Percentiles rank a stretch among this genome's conserved stretches.
Conservation (phyloP, 441 rosid species). For the Hura crepitans region DNA sequence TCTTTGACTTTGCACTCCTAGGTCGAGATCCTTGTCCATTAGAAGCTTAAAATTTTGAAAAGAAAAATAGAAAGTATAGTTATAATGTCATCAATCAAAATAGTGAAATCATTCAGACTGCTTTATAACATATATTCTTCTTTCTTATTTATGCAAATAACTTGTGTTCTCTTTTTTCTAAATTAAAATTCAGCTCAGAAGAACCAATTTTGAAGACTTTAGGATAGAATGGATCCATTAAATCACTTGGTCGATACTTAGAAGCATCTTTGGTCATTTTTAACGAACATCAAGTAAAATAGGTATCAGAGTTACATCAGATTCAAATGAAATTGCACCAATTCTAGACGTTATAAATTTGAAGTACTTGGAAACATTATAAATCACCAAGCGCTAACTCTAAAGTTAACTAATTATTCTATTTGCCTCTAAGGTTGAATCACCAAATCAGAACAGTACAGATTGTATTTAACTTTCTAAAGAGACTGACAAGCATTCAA, state of each 20-base stretch:
- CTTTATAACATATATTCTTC: background rate
- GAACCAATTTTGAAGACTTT: background rate
- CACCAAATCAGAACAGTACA: background rate
- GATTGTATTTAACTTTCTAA: slow-evolving; percentile 6
- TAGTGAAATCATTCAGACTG: background rate
- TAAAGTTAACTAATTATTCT: background rate
- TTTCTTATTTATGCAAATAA: background rate
- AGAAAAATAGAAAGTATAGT: slow-evolving; percentile 13
- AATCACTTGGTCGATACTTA: background rate
- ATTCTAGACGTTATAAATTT: slow-evolving; percentile 1
- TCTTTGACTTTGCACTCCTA: slow-evolving; percentile 43
- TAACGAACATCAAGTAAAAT: slow-evolving; percentile 11
- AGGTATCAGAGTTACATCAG: background rate
- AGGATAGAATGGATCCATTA: slow-evolving; percentile 7
- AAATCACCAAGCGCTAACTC: background rate
- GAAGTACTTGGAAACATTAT: background rate
- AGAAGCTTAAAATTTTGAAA: slow-evolving; percentile 40
- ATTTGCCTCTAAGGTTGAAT: background rate
- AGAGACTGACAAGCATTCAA: slow-evolving; percentile 3
- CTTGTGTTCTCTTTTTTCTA: background rate
- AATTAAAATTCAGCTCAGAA: background rate
- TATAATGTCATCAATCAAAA: background rate
- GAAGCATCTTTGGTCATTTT: background rate
- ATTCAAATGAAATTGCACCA: background rate
- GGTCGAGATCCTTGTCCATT: slow-evolving; percentile 66